Evolutionary conservation across 768 basidiomycete genomes (phyloP).

Genomic region (Gloeophyllum trabeum): DNA sequence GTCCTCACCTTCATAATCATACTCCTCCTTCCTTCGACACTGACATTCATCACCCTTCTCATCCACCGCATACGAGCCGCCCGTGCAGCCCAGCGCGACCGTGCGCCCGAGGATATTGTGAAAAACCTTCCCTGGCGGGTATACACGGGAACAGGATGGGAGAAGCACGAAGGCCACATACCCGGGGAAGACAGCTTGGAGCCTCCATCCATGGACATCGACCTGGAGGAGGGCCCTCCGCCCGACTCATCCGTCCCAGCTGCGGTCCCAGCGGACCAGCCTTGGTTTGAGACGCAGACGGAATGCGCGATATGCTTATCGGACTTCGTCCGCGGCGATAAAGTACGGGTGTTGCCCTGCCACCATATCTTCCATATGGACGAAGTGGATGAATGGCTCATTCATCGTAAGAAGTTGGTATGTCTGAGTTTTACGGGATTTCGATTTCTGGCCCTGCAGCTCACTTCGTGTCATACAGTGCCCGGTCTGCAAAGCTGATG

Average conservation of each 20-base stretch:
- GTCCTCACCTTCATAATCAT: slow-evolving; percentile 83
- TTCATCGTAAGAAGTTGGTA: slow-evolving; percentile 87
- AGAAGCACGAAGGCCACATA: slow-evolving; percentile 49
- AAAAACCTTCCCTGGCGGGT: slow-evolving; percentile 71
- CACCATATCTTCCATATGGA: slow-evolving; percentile 91
- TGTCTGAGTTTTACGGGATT: slow-evolving; percentile 17
- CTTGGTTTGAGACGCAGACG: slow-evolving; percentile 72
- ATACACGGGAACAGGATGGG: slow-evolving; percentile 74
- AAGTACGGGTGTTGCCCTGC: slow-evolving; percentile 86
- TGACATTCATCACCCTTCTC: slow-evolving; percentile 83
- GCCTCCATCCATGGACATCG: slow-evolving; percentile 7
- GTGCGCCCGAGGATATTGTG: slow-evolving; percentile 75
- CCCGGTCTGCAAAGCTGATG: slow-evolving; percentile 29
- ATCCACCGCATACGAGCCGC: slow-evolving; percentile 81
- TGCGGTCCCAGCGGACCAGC: slow-evolving; percentile 18
- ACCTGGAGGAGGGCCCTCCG: slow-evolving; percentile 7
- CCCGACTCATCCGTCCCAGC: too few relatives aligned
- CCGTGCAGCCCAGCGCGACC: slow-evolving; percentile 72
- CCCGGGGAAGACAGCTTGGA: slow-evolving; percentile 6
- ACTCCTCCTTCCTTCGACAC: slow-evolving; percentile 77
- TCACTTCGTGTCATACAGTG: slow-evolving; percentile 15
- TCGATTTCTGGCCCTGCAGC: neutral
- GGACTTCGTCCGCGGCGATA: slow-evolving; percentile 79
- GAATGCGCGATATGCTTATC: slow-evolving; percentile 94
- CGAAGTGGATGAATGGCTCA: slow-evolving; percentile 89